Base-by-base conservation (phyloP, 495 filamentous ascomycete species). In the Pseudotulostoma volvatum region DNA sequence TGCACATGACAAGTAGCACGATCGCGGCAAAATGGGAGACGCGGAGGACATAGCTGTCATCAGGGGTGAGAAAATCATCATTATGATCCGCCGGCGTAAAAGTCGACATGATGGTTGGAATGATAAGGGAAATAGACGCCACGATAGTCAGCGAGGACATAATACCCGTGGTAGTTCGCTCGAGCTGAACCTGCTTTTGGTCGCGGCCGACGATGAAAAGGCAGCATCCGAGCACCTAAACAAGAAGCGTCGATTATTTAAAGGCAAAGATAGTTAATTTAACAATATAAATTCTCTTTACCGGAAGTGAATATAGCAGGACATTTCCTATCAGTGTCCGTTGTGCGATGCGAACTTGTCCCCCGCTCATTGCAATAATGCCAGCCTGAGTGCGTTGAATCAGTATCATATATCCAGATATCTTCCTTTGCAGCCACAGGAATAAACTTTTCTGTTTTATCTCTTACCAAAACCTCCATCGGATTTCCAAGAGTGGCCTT, bases 1-100 rank as follows among this genome's bases (percentile, higher is more conserved):
- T 48, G 46, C 83, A 82, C 1, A 84, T 65, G 33, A 79, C 33
- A 7, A 84, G 59, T 2, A 84, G 59, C n/a, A 81, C 65, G 13
- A 53, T 36, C 17, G 54, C 40, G 28, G 36, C 44, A 4, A 36
- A 35, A 25, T 38, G 50, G 15, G 48, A 48, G 2, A 48, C 30
- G n/a, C 33, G 31, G 1, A 48, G 36, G 28, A 50, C 74, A 40
- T 76, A 74, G 7, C 59, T 48, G 18, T 76, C 55, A 16, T 34
- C 33, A 34, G 13, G n/a, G 23, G 11, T 28, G 5, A 28, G 11
- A 5, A 28, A 28, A 25, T 44, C 9, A 39, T 32, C 0, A 37
- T 34, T 30, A 23, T 21, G 23, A 17, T 42, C 31, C 13, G 33
- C n/a, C 13, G 44, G 45, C 3, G 44, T 37, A 21, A 52, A 49